A percentile compares a stretch with the other conserved stretches of the same genome.
phyloP scores from a whole-genome alignment of 495 filamentous ascomycete genomes.

The Emericellopsis terricola region DNA sequence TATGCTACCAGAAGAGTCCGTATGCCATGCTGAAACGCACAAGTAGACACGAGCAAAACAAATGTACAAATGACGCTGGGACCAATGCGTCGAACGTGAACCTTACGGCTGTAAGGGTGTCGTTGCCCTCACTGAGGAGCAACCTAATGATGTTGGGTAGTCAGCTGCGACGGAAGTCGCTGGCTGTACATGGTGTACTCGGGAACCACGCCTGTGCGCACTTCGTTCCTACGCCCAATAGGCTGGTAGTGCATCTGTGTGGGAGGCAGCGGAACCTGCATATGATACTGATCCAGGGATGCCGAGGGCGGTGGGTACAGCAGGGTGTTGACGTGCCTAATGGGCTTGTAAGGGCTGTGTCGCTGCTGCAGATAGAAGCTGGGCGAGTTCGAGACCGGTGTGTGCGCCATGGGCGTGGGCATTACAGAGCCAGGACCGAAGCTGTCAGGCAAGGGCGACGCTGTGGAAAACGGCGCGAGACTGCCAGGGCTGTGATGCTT shows the following conservation, averaged over 20 bases:
- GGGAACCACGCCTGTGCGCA: conserved; percentile 67
- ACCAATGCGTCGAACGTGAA: too few relatives aligned
- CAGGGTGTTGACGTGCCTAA: conserved; percentile 74
- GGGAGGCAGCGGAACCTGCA: conserved; percentile 24
- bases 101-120: too few relatives aligned
- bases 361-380: conserved; percentile 42
- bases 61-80: too few relatives aligned
- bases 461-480: conserved; percentile 13
- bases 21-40: too few relatives aligned
- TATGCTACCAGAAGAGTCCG: too few relatives aligned
- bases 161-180: too few relatives aligned
- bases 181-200: conserved; percentile 27
- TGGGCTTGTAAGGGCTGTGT: conserved; percentile 77
- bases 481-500: conserved; percentile 18
- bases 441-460: conserved; percentile 33
- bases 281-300: conserved; percentile 58
- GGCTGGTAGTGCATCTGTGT: conserved; percentile 95
- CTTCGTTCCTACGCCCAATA: conserved; percentile 59
- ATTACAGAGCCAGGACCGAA: conserved; percentile 14
- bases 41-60: too few relatives aligned
- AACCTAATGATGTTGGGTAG: too few relatives aligned
- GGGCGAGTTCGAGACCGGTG: conserved; percentile 35
- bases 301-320: conserved; percentile 73
- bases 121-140: too few relatives aligned
- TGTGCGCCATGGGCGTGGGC: conserved; percentile 20